phyloP scores from a whole-genome alignment of 306 rosid genomes.

The Biancaea sappan region DNA sequence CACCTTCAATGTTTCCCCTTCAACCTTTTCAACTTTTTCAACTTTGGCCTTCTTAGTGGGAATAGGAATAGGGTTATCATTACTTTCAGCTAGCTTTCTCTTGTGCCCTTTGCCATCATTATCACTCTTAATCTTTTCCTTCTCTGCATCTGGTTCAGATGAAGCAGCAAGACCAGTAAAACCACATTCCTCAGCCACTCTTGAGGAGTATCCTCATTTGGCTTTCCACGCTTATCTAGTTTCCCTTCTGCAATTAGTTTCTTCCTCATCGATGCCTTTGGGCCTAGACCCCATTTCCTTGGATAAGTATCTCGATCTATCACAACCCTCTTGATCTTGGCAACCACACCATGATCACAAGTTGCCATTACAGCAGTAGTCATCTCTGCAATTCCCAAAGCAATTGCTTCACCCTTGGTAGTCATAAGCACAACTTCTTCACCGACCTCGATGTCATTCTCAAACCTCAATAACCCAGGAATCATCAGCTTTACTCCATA shows the following conservation, averaged over 20 bases:
- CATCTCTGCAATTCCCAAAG: constrained; percentile 81
- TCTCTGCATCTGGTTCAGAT: constrained; percentile 38
- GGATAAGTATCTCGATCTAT: constrained; percentile 77
- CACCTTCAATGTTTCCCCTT: constrained; percentile 20
- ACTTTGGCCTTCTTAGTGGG: constrained; percentile 62
- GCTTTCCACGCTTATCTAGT: constrained; percentile 68
- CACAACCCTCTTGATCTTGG: constrained; percentile 74
- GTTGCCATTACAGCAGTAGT: constrained; percentile 77
- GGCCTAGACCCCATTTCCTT: constrained; percentile 80
- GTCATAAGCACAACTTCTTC: constrained; percentile 79
- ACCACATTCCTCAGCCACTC: constrained; percentile 66
- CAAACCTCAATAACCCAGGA: constrained; percentile 71
- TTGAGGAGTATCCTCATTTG: constrained; percentile 57
- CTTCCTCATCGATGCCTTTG: constrained; percentile 69
- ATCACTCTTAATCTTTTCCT: too few species aligned
- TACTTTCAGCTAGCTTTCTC: constrained; percentile 48
- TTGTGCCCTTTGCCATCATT: constrained; percentile 48
- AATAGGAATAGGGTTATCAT: constrained; percentile 38
- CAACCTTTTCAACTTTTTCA: constrained; percentile 42
- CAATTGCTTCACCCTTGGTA: constrained; percentile 74
- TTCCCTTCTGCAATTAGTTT: constrained; percentile 63
- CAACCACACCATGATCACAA: constrained; percentile 75
- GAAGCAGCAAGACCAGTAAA: constrained; percentile 59
- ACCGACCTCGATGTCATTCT: constrained; percentile 69
- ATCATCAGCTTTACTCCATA: constrained; percentile 82